Conservation (phyloP, 768 basidiomycete genomes). For the Mycena epipterygia region DNA sequence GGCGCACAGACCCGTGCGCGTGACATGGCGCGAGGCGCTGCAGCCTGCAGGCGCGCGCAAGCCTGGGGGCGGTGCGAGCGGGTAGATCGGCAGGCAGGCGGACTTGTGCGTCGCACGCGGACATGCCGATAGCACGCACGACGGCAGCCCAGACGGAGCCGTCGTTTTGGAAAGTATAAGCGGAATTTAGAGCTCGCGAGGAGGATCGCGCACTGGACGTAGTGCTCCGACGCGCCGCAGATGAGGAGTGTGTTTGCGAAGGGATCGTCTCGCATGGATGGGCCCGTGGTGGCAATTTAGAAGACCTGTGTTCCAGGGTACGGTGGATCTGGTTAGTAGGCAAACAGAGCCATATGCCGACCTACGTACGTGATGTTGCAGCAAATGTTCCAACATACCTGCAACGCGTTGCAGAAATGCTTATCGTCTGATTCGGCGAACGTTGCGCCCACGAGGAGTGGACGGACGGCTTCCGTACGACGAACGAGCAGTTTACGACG, state of each 20-base stretch:
- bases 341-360: neutral
- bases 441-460: slow-evolving; percentile 70
- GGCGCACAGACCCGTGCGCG: slow-evolving; percentile 60
- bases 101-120: slow-evolving; percentile 76
- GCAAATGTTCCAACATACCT: slow-evolving; percentile 54
- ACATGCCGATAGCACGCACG: slow-evolving; percentile 67
- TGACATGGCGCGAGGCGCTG: no score
- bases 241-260: slow-evolving; percentile 66
- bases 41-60: slow-evolving; percentile 69
- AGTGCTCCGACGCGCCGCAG: slow-evolving; percentile 65
- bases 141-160: slow-evolving; percentile 56
- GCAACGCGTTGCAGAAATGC: slow-evolving; percentile 72
- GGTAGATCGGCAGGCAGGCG: slow-evolving; percentile 67
- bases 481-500: slow-evolving; percentile 53
- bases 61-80: slow-evolving; percentile 45
- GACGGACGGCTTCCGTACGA: slow-evolving; percentile 64
- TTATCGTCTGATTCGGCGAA: slow-evolving; percentile 70
- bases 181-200: slow-evolving; percentile 78
- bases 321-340: neutral
- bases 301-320: slow-evolving; percentile 54
- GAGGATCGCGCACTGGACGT: slow-evolving; percentile 75
- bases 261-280: slow-evolving; percentile 40
- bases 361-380: slow-evolving; percentile 52
- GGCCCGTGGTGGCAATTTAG: slow-evolving; percentile 65
- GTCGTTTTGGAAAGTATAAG: slow-evolving; percentile 55